Conservation (phyloP, 176 grass and related monocot genomes). For the Coix lacrymajobi region DNA sequence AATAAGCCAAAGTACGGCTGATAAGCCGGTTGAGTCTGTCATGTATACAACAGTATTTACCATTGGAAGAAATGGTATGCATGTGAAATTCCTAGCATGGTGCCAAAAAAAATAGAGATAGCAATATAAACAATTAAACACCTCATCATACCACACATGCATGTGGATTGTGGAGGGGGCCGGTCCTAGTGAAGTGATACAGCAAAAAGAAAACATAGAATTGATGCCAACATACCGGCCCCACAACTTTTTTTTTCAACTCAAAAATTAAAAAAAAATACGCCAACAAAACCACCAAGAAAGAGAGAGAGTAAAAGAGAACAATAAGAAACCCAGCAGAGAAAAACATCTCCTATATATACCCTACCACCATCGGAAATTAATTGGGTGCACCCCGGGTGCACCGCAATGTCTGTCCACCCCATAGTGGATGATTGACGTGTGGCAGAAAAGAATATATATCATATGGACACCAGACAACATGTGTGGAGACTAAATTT, state of each 20-base stretch:
- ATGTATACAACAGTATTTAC: background rate
- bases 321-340: background rate
- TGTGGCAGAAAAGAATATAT: too few species aligned
- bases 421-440: too few species aligned
- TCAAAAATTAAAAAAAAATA: background rate
- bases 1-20: too few species aligned
- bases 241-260: background rate
- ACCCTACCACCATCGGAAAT: slow-evolving; percentile 18
- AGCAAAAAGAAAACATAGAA: slow-evolving; percentile 1
- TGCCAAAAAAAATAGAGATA: background rate
- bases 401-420: too few species aligned
- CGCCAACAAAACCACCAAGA: too few species aligned
- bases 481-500: too few species aligned
- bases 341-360: slow-evolving; percentile 12
- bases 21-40: too few species aligned
- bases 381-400: too few species aligned
- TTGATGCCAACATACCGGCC: background rate
- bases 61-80: too few species aligned
- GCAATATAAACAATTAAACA: background rate
- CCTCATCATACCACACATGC: background rate
- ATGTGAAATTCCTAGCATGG: background rate
- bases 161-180: background rate
- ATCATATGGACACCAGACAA: too few species aligned
- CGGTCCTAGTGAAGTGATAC: background rate
- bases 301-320: background rate